Evolutionary conservation across 495 filamentous ascomycete genomes (phyloP).

Genomic region (Lophiotrema nucula): DNA sequence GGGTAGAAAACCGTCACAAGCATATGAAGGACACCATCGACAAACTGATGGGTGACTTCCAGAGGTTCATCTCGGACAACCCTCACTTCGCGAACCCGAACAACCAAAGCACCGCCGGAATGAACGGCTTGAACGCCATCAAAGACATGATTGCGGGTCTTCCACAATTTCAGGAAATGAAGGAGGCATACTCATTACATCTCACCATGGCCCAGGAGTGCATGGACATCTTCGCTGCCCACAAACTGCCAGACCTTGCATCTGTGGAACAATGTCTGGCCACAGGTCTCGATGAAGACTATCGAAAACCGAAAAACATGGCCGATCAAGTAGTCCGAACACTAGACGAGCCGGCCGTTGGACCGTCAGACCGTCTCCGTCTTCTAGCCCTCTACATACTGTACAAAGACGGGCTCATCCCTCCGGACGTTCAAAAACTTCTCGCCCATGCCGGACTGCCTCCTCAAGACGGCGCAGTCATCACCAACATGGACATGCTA

Average conservation of each 20-base stretch:
- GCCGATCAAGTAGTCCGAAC: slow-evolving; percentile 81
- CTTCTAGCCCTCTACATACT: slow-evolving; percentile 83
- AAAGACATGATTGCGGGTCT: slow-evolving; percentile 95
- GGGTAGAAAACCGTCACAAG: slow-evolving; percentile 87
- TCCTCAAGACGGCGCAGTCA: slow-evolving; percentile 65
- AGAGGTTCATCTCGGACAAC: slow-evolving; percentile 84
- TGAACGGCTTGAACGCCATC: slow-evolving; percentile 86
- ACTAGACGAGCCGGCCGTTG: slow-evolving; percentile 74
- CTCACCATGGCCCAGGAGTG: slow-evolving; percentile 97
- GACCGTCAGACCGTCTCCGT: slow-evolving; percentile 71
- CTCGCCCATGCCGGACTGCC: slow-evolving; percentile 80
- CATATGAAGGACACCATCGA: slow-evolving; percentile 99
- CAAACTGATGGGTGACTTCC: slow-evolving; percentile 87
- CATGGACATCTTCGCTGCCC: slow-evolving; percentile 84
- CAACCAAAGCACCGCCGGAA: slow-evolving; percentile 62
- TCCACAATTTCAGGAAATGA: slow-evolving; percentile 90
- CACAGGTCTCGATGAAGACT: slow-evolving; percentile 91
- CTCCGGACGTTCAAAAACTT: slow-evolving; percentile 79
- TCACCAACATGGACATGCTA: slow-evolving; percentile 78
- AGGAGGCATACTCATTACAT: slow-evolving; percentile 92
- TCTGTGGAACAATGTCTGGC: slow-evolving; percentile 82
- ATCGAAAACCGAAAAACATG: slow-evolving; percentile 83
- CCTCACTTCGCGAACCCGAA: slow-evolving; percentile 84
- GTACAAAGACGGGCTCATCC: slow-evolving; percentile 82
- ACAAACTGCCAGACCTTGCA: slow-evolving; percentile 83